Conservation (phyloP, 2,329 filamentous ascomycete genomes). For the Ceratocystis cacaofunesta region DNA sequence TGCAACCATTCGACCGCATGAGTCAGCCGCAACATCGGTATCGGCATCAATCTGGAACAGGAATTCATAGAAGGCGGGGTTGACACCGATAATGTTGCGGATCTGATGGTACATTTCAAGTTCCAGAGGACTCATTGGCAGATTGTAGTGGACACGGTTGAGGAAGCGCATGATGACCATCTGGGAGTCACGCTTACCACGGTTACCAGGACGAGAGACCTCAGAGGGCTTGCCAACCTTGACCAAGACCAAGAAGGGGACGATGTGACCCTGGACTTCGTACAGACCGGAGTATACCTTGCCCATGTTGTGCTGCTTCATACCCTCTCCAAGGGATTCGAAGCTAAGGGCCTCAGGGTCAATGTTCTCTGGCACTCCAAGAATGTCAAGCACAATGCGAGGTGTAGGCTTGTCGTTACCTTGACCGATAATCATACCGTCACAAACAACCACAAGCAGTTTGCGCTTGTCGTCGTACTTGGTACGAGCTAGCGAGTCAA, state of each 20-base stretch:
- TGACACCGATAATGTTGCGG: conserved; percentile 95
- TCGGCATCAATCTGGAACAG: conserved; percentile 94
- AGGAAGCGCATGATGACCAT: conserved; percentile 98
- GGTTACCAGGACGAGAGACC: conserved; percentile 85
- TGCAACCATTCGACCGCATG: conserved; percentile 81
- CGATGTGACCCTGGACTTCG: conserved; percentile 94
- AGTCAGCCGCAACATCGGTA: conserved; percentile 80
- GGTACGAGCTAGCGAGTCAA: conserved; percentile 91
- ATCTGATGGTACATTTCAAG: conserved; percentile 98
- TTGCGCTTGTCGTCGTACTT: conserved; percentile 97
- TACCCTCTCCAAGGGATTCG: conserved; percentile 85
- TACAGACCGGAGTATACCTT: conserved; percentile 97
- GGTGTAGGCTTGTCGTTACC: conserved; percentile 94
- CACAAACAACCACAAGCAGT: conserved; percentile 78
- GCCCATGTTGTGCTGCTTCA: conserved; percentile 98
- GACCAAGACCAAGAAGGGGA: conserved; percentile 90
- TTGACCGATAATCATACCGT: conserved; percentile 99
- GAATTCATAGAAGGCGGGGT: conserved; percentile 96
- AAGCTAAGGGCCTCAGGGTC: conserved; percentile 95
- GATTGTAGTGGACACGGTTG: conserved; percentile 95
- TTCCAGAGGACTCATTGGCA: conserved; percentile 89
- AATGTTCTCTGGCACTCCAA: conserved; percentile 83
- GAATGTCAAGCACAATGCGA: conserved; percentile 88
- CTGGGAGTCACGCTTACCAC: conserved; percentile 98
- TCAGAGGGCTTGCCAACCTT: conserved; percentile 98